phyloP scores from a whole-genome alignment of 176 grass and related monocot species.

The Triticum urartu region DNA sequence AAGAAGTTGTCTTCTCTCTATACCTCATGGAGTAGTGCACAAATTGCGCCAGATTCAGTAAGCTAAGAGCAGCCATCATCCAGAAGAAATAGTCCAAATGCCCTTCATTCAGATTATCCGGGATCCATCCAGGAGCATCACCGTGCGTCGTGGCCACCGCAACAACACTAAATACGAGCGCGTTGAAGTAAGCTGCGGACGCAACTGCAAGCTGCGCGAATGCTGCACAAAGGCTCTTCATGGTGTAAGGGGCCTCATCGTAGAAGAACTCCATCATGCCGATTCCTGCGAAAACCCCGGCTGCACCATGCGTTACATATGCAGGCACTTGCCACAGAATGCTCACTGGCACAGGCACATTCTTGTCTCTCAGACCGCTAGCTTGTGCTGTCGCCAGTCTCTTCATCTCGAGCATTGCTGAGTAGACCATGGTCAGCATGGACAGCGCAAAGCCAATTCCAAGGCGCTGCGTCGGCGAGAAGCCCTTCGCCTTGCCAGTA shows the following conservation, averaged over 20 bases:
- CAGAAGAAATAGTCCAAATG: slow-evolving; percentile 21
- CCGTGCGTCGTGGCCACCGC: neutral
- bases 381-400: neutral
- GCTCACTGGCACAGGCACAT: neutral
- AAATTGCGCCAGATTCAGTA: neutral
- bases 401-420: slow-evolving; percentile 43
- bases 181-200: neutral
- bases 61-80: slow-evolving; percentile 16
- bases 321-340: slow-evolving; percentile 25
- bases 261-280: slow-evolving; percentile 42
- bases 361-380: neutral
- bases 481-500: slow-evolving; percentile 36
- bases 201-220: slow-evolving; percentile 4
- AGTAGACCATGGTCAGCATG: slow-evolving; percentile 21
- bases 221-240: slow-evolving; percentile 39
- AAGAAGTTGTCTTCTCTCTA: neutral
- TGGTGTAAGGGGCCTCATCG: slow-evolving; percentile 34
- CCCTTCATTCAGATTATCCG: slow-evolving; percentile 8
- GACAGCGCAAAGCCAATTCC: slow-evolving; percentile 44
- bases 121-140: neutral
- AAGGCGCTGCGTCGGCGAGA: slow-evolving; percentile 33
- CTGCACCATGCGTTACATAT: slow-evolving; percentile 16
- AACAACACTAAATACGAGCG: neutral
- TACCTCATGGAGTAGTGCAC: neutral
- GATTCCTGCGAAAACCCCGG: slow-evolving; percentile 17